Conservation (phyloP, 352 stramenopile species). For the Phytophthora uliginosa region DNA sequence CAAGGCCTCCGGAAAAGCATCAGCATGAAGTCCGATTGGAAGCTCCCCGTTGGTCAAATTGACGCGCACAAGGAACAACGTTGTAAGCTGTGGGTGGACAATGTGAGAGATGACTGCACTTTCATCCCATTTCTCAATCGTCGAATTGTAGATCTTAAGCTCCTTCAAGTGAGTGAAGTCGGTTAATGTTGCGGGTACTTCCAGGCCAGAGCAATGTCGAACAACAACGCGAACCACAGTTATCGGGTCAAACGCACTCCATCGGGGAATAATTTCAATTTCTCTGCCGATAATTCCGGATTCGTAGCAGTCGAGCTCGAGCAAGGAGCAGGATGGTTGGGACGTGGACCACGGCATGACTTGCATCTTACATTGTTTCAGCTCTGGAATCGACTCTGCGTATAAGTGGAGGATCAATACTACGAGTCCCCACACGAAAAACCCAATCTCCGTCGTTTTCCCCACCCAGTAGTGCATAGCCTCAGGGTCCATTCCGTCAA, state of each 20-base stretch:
- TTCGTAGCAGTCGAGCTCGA: conserved; percentile 20
- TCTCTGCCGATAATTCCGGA: not conserved
- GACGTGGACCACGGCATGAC: conserved; percentile 45
- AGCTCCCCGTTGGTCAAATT: conserved; percentile 19
- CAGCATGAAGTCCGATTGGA: conserved; percentile 14
- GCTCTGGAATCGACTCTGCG: conserved; percentile 8
- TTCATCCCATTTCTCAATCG: conserved; percentile 18
- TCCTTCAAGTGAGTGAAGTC: conserved; percentile 21
- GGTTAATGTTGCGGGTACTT: conserved; percentile 7
- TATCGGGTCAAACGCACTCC: not conserved
- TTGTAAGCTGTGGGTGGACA: conserved; percentile 18
- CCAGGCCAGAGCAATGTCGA: not conserved
- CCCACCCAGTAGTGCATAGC: conserved; percentile 20
- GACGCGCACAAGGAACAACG: conserved; percentile 25
- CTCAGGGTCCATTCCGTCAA: not conserved
- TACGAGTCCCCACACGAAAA: conserved; percentile 38
- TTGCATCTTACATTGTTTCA: conserved; percentile 42
- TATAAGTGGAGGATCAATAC: conserved; percentile 43
- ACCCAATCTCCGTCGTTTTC: conserved; percentile 29
- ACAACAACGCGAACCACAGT: not conserved
- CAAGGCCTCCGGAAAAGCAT: conserved; percentile 10
- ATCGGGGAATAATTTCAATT: not conserved
- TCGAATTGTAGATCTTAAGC: conserved; percentile 41
- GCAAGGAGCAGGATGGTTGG: conserved; percentile 46
- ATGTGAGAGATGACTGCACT: conserved; percentile 18